phyloP scores from a whole-genome alignment of 345 rosid genomes.

The Passiflora organensis region DNA sequence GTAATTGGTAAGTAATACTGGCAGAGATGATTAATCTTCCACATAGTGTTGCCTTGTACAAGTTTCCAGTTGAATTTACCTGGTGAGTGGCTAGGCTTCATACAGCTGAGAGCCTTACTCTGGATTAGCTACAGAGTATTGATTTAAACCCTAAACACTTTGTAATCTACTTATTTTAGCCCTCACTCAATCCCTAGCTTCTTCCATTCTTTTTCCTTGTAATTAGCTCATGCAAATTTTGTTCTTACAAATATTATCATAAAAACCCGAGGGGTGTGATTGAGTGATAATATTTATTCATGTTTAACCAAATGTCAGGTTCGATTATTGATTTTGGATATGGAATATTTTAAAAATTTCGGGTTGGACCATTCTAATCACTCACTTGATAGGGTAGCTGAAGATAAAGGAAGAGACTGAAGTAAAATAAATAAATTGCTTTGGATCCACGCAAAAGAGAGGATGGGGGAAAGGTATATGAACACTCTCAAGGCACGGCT shows the following conservation, averaged over 20 bases:
- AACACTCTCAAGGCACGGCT: conserved; percentile 10
- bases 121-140: not conserved
- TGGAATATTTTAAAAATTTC: not conserved
- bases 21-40: conserved; percentile 21
- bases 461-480: not conserved
- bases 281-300: too few relatives aligned
- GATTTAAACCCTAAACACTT: conserved; percentile 13
- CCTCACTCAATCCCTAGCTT: not conserved
- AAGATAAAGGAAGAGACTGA: too few relatives aligned
- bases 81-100: conserved; percentile 3
- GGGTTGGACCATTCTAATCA: not conserved
- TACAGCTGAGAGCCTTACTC: not conserved
- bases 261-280: too few relatives aligned
- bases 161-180: conserved; percentile 14
- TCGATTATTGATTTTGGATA: too few relatives aligned
- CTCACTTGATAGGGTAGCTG: too few relatives aligned
- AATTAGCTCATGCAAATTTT: conserved; percentile 24
- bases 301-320: too few relatives aligned
- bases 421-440: too few relatives aligned
- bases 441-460: too few relatives aligned
- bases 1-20: conserved; percentile 24
- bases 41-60: not conserved
- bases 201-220: conserved; percentile 28
- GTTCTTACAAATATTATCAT: not conserved
- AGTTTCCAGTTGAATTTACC: conserved; percentile 16